A percentile compares a stretch with the other conserved stretches of the same genome.
These are phyloP conservation scores for Cymbopogon flexuosus DNA, from an alignment of 202 grass and related monocot genomes.

Conservation along the genomic window DNA sequence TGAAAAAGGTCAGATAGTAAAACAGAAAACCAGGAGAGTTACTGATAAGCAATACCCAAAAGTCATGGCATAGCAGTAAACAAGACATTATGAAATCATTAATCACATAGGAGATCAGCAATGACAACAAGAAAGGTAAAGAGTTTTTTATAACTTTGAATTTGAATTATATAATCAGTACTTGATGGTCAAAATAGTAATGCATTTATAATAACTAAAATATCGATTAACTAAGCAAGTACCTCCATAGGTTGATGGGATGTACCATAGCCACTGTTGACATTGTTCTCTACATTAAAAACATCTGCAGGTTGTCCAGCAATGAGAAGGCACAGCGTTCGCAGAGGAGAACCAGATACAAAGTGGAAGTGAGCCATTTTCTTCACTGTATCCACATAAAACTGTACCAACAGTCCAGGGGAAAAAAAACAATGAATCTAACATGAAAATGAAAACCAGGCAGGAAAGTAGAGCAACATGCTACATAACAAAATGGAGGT, in stretches of 20 bases:
- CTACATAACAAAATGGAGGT: not conserved
- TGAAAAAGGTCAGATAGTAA: not conserved
- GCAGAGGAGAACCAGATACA: conserved; percentile 77
- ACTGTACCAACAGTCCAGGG: conserved; percentile 46
- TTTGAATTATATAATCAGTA: conserved; percentile 16
- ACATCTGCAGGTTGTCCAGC: conserved; percentile 92
- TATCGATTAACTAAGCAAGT: conserved; percentile 24
- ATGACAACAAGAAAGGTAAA: conserved; percentile 10
- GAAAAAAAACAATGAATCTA: conserved; percentile 25
- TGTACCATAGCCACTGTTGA: conserved; percentile 45
- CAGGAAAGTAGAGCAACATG: conserved; percentile 1
- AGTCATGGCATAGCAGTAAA: conserved; percentile 25
- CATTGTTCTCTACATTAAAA: conserved; percentile 55
- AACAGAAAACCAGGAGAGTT: conserved; percentile 3
- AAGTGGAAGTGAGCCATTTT: conserved; percentile 94
- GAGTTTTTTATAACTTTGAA: not conserved
- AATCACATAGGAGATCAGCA: not conserved
- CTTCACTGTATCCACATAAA: conserved; percentile 92
- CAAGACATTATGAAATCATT: conserved; percentile 3
- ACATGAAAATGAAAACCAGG: conserved; percentile 22
- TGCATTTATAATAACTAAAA: not conserved
- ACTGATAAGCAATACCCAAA: conserved; percentile 8
- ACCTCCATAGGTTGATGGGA: conserved; percentile 68
- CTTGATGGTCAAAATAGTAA: not conserved
- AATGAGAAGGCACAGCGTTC: conserved; percentile 93